Evolutionary conservation across 2,329 filamentous ascomycete genomes (phyloP).

Genomic region (Scorias spongiosa): DNA sequence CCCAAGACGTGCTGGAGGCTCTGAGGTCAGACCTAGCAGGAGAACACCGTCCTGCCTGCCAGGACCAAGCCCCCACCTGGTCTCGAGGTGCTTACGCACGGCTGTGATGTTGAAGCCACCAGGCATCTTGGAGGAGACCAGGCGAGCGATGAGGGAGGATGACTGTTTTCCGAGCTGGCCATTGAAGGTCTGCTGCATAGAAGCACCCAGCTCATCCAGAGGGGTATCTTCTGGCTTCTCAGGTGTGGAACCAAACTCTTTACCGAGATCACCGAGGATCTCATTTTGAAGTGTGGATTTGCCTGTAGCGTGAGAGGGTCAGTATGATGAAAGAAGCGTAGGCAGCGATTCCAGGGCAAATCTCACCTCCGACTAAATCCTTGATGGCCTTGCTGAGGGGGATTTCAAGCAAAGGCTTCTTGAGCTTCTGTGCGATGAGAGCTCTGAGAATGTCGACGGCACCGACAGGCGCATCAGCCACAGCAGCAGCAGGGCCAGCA

Average conservation of each 20-base stretch:
- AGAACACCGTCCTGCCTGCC: conserved; percentile 87
- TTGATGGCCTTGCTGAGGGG: conserved; percentile 96
- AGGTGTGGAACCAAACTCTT: conserved; percentile 94
- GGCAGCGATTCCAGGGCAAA: no score
- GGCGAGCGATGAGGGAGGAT: conserved; percentile 75
- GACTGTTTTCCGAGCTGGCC: conserved; percentile 96
- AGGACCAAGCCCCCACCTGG: conserved; percentile 72
- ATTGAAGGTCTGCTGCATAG: conserved; percentile 98
- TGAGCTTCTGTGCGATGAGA: conserved; percentile 90
- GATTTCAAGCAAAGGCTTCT: conserved; percentile 80
- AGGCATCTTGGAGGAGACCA: conserved; percentile 98
- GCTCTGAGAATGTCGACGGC: conserved; percentile 81
- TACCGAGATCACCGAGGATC: conserved; percentile 91
- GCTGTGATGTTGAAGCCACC: conserved; percentile 98
- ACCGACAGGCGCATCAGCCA: conserved; percentile 73
- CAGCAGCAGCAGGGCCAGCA: conserved; percentile 71
- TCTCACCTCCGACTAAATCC: conserved; percentile 87
- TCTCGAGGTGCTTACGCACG: conserved; percentile 88
- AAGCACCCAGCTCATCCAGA: conserved; percentile 81
- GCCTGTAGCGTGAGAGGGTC: conserved; percentile 40
- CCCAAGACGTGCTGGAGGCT: conserved; percentile 74
- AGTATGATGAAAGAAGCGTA: background rate
- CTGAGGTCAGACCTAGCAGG: conserved; percentile 79
- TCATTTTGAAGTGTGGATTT: conserved; percentile 99
- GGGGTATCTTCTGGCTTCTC: conserved; percentile 98